Percentiles rank a stretch among this genome's conserved stretches.
Evolutionary conservation across 192 early-diverging fungal genomes (phyloP).

Genomic region (Entomortierella parvispora): DNA sequence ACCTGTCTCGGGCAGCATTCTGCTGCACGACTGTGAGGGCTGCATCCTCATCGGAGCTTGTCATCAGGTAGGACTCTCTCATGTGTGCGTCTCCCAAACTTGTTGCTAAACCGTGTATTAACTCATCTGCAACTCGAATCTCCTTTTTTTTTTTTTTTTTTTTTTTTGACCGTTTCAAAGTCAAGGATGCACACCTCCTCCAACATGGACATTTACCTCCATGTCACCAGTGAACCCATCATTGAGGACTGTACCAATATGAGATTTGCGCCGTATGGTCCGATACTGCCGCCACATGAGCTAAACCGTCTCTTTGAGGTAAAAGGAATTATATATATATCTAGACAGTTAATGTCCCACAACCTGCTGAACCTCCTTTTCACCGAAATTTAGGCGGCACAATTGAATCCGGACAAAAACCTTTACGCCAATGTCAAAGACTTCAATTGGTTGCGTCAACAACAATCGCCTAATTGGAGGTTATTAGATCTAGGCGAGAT

Average conservation of each 20-base stretch:
- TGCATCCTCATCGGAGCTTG: conserved; percentile 76
- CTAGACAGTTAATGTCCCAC: not conserved
- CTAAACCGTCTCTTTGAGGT: conserved; percentile 50
- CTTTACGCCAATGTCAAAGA: conserved; percentile 80
- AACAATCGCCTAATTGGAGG: conserved; percentile 83
- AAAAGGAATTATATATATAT: not conserved
- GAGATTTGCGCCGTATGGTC: conserved; percentile 73
- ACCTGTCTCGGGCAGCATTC: conserved; percentile 75
- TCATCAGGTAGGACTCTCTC: conserved; percentile 69
- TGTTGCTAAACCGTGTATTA: conserved; percentile 1
- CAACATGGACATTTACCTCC: conserved; percentile 70
- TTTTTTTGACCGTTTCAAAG: conserved; percentile 47
- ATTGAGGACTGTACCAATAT: conserved; percentile 83
- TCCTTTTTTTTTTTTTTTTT: not conserved
- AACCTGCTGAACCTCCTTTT: not conserved
- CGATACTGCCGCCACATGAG: conserved; percentile 26
- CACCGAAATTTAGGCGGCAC: conserved; percentile 12
- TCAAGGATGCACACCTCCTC: conserved; percentile 84
- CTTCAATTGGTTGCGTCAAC: conserved; percentile 90
- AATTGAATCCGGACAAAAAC: conserved; percentile 53
- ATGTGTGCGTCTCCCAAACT: conserved; percentile 1
- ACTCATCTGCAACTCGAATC: not conserved
- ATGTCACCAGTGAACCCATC: conserved; percentile 83
- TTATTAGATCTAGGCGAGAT: conserved; percentile 48
- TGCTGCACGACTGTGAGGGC: conserved; percentile 71